These are phyloP conservation scores for Neurospora sp. DNA, from an alignment of 495 filamentous ascomycete genomes.

Conservation along the genomic window DNA sequence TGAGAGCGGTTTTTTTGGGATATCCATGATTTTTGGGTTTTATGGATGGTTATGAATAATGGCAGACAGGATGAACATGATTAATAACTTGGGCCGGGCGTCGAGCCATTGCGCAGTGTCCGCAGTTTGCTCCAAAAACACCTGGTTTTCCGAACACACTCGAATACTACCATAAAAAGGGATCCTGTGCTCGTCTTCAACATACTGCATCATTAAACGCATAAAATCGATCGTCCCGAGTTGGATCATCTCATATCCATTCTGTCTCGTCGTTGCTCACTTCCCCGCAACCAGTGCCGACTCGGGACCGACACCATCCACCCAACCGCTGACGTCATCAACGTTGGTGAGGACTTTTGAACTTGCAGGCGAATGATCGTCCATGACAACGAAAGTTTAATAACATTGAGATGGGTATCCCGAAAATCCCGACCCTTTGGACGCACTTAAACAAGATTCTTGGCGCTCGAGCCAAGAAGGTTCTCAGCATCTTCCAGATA, in stretches of 20 bases:
- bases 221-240: background rate
- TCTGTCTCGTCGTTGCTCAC: background rate
- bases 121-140: background rate
- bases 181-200: background rate
- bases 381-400: background rate
- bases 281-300: background rate
- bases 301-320: background rate
- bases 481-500: background rate
- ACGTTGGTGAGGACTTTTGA: background rate
- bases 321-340: background rate
- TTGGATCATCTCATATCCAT: background rate
- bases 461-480: background rate
- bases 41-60: slow-evolving; percentile 1
- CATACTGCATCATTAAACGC: background rate
- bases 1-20: background rate
- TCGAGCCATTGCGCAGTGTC: background rate
- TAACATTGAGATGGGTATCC: background rate
- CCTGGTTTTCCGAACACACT: background rate
- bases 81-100: background rate
- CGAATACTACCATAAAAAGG: background rate
- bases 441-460: background rate
- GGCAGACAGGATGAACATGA: background rate
- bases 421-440: background rate
- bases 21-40: background rate
- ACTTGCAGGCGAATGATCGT: background rate